Conservation (phyloP, 2,329 filamentous ascomycete species). For the Pseudocercospora fijiensis region DNA sequence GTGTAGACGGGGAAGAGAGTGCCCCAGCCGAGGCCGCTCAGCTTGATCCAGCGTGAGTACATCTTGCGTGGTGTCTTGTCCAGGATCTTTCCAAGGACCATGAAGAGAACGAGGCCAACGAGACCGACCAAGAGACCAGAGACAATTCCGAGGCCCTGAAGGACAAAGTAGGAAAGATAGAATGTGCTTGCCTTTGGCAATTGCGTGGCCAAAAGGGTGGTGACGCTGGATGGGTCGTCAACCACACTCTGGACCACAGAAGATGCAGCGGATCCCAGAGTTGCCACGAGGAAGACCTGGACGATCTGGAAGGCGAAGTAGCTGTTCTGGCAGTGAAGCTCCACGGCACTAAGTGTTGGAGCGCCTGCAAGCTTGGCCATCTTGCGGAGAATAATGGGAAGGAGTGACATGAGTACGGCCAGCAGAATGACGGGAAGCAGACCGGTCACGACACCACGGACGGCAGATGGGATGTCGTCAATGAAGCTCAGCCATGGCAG, state of each 20-base stretch:
- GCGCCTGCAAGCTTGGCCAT: slow-evolving; percentile 79
- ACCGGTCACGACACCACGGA: slow-evolving; percentile 80
- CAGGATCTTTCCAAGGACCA: slow-evolving; percentile 70
- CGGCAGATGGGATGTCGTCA: slow-evolving; percentile 63
- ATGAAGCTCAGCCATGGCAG: slow-evolving; percentile 70
- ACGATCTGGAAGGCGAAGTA: slow-evolving; percentile 91
- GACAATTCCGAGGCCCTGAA: slow-evolving; percentile 82
- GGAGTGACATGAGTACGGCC: slow-evolving; percentile 78
- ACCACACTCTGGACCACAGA: slow-evolving; percentile 68
- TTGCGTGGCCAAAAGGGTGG: slow-evolving; percentile 35
- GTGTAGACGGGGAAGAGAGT: slow-evolving; percentile 79
- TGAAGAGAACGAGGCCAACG: slow-evolving; percentile 69
- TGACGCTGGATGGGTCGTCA: slow-evolving; percentile 48
- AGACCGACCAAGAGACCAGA: slow-evolving; percentile 73
- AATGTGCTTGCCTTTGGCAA: slow-evolving; percentile 87
- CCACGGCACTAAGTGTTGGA: slow-evolving; percentile 74
- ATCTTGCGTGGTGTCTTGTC: slow-evolving; percentile 76
- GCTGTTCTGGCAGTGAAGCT: slow-evolving; percentile 84
- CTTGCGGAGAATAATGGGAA: slow-evolving; percentile 77
- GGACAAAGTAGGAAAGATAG: slow-evolving; percentile 90
- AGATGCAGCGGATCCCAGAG: slow-evolving; percentile 76
- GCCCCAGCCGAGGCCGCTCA: slow-evolving; percentile 78
- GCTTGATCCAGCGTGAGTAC: slow-evolving; percentile 72
- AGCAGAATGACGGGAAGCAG: slow-evolving; percentile 78
- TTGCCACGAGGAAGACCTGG: slow-evolving; percentile 87